phyloP scores from a whole-genome alignment of 371 early-diverging fungal species.

The Apophysomyces sp. region DNA sequence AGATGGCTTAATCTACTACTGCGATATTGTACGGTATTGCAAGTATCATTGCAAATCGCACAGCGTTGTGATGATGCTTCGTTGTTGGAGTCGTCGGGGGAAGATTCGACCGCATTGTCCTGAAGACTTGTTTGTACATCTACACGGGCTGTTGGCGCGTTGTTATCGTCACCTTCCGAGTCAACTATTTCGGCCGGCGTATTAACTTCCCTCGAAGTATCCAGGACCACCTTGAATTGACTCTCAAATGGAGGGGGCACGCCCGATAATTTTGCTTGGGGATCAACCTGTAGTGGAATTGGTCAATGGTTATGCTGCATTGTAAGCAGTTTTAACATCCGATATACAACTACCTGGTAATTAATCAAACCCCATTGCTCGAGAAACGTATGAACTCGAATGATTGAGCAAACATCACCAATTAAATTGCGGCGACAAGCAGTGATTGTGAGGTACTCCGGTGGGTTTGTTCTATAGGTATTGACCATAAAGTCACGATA shows the following conservation, averaged over 20 bases:
- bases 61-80: conserved; percentile 42
- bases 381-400: conserved; percentile 95
- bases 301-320: conserved; percentile 51
- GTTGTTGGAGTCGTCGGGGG: not conserved
- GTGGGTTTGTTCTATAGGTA: conserved; percentile 91
- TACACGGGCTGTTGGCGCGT: not conserved
- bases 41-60: conserved; percentile 81
- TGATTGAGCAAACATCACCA: conserved; percentile 96
- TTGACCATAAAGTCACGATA: conserved; percentile 98
- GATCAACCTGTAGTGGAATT: conserved; percentile 84
- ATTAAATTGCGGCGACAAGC: conserved; percentile 94
- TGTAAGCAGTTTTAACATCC: conserved; percentile 55
- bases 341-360: conserved; percentile 79
- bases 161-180: conserved; percentile 1
- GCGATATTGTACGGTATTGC: conserved; percentile 69
- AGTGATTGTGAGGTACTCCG: conserved; percentile 95
- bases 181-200: not conserved
- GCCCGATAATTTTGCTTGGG: conserved; percentile 81
- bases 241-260: conserved; percentile 90
- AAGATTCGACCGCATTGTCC: not conserved
- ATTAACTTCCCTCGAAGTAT: conserved; percentile 7
- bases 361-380: conserved; percentile 99
- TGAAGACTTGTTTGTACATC: not conserved
- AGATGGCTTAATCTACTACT: conserved; percentile 59
- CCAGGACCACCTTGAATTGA: conserved; percentile 63